These are phyloP conservation scores for Cyberlindnera mrakii DNA, from an alignment of 805 yeast genomes.

Conservation along the genomic window DNA sequence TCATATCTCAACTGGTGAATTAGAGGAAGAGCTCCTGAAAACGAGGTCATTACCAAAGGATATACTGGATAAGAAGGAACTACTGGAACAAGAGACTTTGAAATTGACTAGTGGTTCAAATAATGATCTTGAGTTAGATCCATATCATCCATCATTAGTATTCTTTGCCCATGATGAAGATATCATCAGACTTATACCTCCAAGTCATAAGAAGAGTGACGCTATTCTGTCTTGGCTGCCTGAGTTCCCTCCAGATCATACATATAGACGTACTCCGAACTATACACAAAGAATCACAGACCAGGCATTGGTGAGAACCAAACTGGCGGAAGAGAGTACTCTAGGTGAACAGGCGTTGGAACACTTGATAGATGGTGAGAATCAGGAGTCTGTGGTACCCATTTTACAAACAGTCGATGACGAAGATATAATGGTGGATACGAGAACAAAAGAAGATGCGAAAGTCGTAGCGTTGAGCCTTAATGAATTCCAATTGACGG, in stretches of 20 bases:
- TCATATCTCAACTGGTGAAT: constrained; percentile 31
- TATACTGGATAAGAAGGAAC: constrained; percentile 12
- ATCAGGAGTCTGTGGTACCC: not conserved
- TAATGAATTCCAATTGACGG: constrained; percentile 3
- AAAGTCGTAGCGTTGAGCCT: no score
- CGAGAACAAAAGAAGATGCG: no score
- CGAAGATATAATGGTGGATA: no score
- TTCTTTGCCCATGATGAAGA: constrained; percentile 47
- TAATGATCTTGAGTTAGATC: constrained; percentile 19
- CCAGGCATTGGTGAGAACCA: constrained; percentile 63
- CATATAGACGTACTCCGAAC: constrained; percentile 73
- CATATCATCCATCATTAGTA: constrained; percentile 42
- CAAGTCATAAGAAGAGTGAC: constrained; percentile 32
- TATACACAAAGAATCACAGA: constrained; percentile 59
- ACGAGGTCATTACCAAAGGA: constrained; percentile 17
- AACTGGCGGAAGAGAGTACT: constrained; percentile 74
- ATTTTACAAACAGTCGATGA: no score
- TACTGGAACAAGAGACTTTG: constrained; percentile 8
- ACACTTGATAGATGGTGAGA: constrained; percentile 33
- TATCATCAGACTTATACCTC: constrained; percentile 50
- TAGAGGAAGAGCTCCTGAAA: constrained; percentile 31
- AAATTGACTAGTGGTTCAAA: constrained; percentile 11
- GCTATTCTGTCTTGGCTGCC: constrained; percentile 79
- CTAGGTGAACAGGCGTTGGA: constrained; percentile 75
- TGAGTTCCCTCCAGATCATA: constrained; percentile 87